Evolutionary conservation across 2,329 filamentous ascomycete species (phyloP), one percentile per base, ranked within the genome.

Genomic region (Talaromyces sp.): DNA sequence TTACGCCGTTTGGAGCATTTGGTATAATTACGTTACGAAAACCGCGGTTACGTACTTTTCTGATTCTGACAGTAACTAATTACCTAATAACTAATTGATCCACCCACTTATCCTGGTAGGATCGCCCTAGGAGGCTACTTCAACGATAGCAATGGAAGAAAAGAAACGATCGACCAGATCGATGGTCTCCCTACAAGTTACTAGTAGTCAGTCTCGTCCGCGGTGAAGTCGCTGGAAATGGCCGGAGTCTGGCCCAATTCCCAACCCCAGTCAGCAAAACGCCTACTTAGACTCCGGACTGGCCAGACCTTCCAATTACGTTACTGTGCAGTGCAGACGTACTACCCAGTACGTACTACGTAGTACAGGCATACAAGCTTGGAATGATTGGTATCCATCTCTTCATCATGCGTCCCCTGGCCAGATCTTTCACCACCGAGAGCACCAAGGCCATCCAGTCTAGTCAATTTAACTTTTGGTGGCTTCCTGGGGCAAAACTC

Each of bases 401-500:
- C 33, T 27, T 52, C 24, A 33, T 33, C 47, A n/a, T 50, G 31
- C 47, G 16, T 33, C 48, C 24, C 48, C 48, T 52, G 48, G 48
- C 27, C 14, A 52, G 48, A 52, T 52, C 27, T 33, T 33, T 52
- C 22, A 33, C 27, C 27, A 16, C 48, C 27, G 9, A 33, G 16
- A 14, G 13, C 35, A 54, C 16, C 50, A 19, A 54, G 27, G 31
- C 3, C 50, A 54, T 35, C 16, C 48, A 52, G 27, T n/a, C 24
- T 52, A 52, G 48, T 52, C 24, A 19, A 10, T 52, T 39, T 39
- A 43, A 11, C 37, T 45, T 57, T 59, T 19, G 22, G 56, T 59
- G 56, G 56, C 56, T 59, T 59, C 45, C 39, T 59, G 56, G 56
- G 56, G 56, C 37, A 41, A 59, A 59, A 59, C 56, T 59, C 56